Evolutionary conservation across 139 green algal genomes (phyloP), one percentile per base, ranked within the genome.

Genomic region (Chlorella ohadii): DNA sequence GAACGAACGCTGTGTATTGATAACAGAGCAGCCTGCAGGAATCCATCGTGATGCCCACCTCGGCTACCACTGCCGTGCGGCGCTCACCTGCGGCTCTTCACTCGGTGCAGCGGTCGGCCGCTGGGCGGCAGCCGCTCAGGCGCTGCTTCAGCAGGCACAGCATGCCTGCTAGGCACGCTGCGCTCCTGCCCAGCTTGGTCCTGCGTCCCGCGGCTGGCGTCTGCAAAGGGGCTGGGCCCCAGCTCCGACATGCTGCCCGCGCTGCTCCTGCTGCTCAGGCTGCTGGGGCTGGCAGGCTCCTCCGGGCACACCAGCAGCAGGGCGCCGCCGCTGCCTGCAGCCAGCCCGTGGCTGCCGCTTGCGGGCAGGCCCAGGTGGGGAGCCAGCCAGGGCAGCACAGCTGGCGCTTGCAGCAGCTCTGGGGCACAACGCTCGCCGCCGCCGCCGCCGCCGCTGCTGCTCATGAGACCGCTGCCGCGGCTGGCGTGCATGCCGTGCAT

Each of bases 271-370:
- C 51, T 59, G 51, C 51, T 59, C 51, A 59, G 51, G 51, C 51
- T 59, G 51, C 51, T 22, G 15, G 68, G 68, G 36, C 66, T 72
- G 34, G 16, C 36, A 38, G 16, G 41, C 47, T 66, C 51, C 51
- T 83, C 61, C 9, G 22, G 39, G 63, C 78, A 74, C 28, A 73
- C 39, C n/a, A 83, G 63, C 78, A 83, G 78, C 15, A 75, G 41
- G 1, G 78, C 78, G 2, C 78, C 78, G 3, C 39, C n/a, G 6
- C 33, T 27, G 39, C 63, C 63, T 2, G 78, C 61, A 22, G 31
- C 39, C 28, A 83, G 20, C 2, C 47, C 3, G 72, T 44, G 13
- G 44, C 44, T 15, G 72, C 47, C 17, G 72, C 72, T 17, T 44
- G 44, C 38, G 7, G 31, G 47, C 77, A 38, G 31, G 63, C n/a